phyloP scores from a whole-genome alignment of 139 green algal species.

The Tetradesmus obliquus region DNA sequence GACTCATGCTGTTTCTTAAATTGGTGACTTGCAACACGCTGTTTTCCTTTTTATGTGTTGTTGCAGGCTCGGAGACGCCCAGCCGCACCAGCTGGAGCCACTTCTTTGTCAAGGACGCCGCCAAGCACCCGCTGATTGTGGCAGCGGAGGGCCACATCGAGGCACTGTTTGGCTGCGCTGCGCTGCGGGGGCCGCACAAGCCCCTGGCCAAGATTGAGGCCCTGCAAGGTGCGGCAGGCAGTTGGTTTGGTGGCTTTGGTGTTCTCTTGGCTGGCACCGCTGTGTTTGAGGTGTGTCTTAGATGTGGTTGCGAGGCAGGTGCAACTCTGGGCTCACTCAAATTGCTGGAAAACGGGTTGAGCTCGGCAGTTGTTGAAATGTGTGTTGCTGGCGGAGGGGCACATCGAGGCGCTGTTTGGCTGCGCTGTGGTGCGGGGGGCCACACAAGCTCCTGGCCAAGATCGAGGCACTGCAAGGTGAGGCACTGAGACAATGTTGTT shows the following conservation, averaged over 20 bases:
- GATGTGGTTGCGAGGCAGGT: too few species aligned
- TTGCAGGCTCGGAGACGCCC: constrained; percentile 64
- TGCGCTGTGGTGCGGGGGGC: constrained; percentile 45
- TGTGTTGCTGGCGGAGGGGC: constrained; percentile 62
- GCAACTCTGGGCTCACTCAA: too few species aligned
- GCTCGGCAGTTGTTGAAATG: too few species aligned
- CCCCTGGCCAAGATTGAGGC: constrained; percentile 57
- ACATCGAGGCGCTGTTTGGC: constrained; percentile 58
- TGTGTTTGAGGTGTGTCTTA: too few species aligned
- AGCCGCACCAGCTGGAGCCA: constrained; percentile 66
- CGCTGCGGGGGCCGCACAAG: constrained; percentile 40
- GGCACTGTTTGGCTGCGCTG: constrained; percentile 51
- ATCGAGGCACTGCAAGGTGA: constrained; percentile 44
- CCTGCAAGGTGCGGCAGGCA: constrained; percentile 60
- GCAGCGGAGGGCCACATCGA: constrained; percentile 59
- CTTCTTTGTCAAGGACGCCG: constrained; percentile 69
- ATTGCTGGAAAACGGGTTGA: too few species aligned
- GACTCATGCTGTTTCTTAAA: too few species aligned
- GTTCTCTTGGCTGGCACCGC: too few species aligned
- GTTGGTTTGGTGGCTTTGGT: too few species aligned
- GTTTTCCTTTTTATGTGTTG: too few species aligned
- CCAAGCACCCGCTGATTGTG: constrained; percentile 46
- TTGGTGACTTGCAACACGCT: too few species aligned
- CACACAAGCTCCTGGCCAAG: constrained; percentile 45
- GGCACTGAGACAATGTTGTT: too few species aligned